Evolutionary conservation across 2,329 filamentous ascomycete genomes (phyloP), one percentile per base, ranked within the genome.

Genomic region (Penicillium sp.): DNA sequence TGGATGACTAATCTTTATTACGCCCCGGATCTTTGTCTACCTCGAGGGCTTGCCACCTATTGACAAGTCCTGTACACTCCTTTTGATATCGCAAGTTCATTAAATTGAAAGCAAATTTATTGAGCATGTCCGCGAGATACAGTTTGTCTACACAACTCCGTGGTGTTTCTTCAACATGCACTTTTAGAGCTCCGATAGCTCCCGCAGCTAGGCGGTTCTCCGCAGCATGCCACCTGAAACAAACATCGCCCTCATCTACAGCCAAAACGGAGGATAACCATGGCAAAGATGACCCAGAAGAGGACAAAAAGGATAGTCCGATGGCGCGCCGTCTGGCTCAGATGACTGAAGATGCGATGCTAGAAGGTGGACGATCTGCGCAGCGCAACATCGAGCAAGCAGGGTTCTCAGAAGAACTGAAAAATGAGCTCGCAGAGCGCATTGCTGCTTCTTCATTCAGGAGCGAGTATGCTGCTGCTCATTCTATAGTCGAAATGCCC

Each of bases 351-450:
- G 79, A 86, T 58, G 77, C 77, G 16, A 71, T 87, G 29, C 75
- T 82, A 44, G 77, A 77, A 49, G 82, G 82, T 32, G 80, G 82
- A 29, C 77, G 79, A 55, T 78, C 80, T 52, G 80, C 82, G 32
- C 75, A 72, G 45, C 84, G 80, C 62, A 81, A 81, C 46, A 76
- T 87, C n/a, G 74, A 81, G 62, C 81, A 86, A 59, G 82, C 81
- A 29, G 83, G 82, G 46, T 87, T 87, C 71, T 84, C 81, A 56
- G 81, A 85, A 48, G 82, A 86, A 6, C 68, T 87, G 60, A 84
- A 82, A 68, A 73, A 71, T 52, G 72, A 80, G 63, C 71, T 87
- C 12, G 82, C 86, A 69, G 82, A 84, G 60, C 79, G 82, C 55
- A 81, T 87, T 52, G 79, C 81, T 2, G 77, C 75, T 48, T 77